Evolutionary conservation across 768 basidiomycete genomes (phyloP), one percentile per base, ranked within the genome.

Genomic region (Macrolepiota fuliginosa): DNA sequence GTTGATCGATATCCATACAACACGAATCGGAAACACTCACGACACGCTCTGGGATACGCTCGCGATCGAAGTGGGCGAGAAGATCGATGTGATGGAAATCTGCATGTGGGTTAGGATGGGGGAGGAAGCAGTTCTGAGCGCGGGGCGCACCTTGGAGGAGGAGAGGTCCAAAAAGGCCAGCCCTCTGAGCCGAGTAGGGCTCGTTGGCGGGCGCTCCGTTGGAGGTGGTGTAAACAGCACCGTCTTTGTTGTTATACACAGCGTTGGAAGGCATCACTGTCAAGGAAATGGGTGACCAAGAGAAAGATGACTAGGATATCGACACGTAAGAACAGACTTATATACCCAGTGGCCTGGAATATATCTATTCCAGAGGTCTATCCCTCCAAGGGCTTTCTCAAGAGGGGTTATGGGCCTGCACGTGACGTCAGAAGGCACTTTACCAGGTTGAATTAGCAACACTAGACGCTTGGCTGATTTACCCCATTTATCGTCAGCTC

Each of bases 11-110:
- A 4, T 59, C 47, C n/a, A 17, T 22, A 1, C 53, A 51, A 4
- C 5, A 1, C 53, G 36, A 25, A 0, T 19, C 37, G 40, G 27
- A 24, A 36, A 17, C 13, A 79, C 85, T 66, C 73, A 89, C 94
- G 65, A 92, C 89, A 74, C 94, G 92, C 81, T 96, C 94, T 15
- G 96, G 96, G 69, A 98, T 96, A 72, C 96, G 90, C 76, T 97
- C 95, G 62, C 92, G 88, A 73, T 93, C 92, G 68, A 96, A 95
- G 79, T 96, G 95, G 15, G 92, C 88, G 64, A 98, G 86, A 53
- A 90, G 79, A 76, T 94, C 93, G 70, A 96, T 89, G 75, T 91
- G 87, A 74, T 92, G 89, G 79, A 93, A 94, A 73, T 94, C 92
- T 91, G 54, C 15, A 22, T 32, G 15, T 51, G 55, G 63, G 59